Evolutionary conservation across 202 grass and related monocot genomes (phyloP).

Genomic region (Tripidium arundinaceum): DNA sequence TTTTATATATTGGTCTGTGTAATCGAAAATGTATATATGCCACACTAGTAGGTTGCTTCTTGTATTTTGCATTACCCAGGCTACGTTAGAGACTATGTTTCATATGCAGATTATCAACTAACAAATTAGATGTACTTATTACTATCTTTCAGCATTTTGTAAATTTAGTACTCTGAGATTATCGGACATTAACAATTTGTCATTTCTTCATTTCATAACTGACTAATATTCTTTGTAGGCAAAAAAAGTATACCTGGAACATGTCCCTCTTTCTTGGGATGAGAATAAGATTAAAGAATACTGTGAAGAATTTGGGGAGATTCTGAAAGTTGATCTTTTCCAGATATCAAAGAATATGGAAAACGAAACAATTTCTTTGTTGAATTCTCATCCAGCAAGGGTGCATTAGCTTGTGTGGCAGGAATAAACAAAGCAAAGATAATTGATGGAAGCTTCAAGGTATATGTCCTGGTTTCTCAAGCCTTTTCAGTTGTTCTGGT

Average conservation of each 20-base stretch:
- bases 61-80: background rate
- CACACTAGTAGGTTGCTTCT: conserved; percentile 1
- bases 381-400: conserved; percentile 68
- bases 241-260: conserved; percentile 73
- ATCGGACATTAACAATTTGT: background rate
- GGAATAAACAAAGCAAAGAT: conserved; percentile 58
- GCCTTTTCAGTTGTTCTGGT: conserved; percentile 23
- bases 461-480: conserved; percentile 27
- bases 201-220: conserved; percentile 24
- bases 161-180: background rate
- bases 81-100: conserved; percentile 6
- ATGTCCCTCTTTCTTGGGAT: conserved; percentile 70
- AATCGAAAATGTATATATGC: background rate
- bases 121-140: background rate
- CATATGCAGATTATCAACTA: background rate
- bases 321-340: conserved; percentile 54
- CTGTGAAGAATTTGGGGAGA: conserved; percentile 61
- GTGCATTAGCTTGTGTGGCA: conserved; percentile 72
- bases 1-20: background rate
- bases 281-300: conserved; percentile 50
- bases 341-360: conserved; percentile 43
- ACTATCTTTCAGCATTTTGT: background rate
- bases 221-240: conserved; percentile 39
- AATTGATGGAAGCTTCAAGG: conserved; percentile 55
- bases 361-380: conserved; percentile 60